phyloP scores from a whole-genome alignment of 208 protist species.

The Trypanosoma lewisi region DNA sequence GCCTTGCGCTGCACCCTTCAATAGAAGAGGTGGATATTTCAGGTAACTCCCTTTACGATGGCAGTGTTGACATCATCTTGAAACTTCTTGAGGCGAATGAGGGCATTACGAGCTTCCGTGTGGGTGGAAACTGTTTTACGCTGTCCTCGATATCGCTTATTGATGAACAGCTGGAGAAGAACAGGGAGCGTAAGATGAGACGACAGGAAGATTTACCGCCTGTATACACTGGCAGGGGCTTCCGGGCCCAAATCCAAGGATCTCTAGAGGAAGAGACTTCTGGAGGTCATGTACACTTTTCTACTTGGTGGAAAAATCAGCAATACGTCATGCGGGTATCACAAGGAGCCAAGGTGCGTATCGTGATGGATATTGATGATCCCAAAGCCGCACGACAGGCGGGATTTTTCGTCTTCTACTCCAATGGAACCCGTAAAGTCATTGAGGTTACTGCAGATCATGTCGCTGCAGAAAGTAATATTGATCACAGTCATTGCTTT shows the following conservation, averaged over 20 bases:
- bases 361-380: conserved; percentile 49
- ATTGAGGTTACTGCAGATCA: conserved; percentile 37
- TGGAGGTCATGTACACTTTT: conserved; percentile 75
- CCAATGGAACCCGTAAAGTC: conserved; percentile 59
- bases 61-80: conserved; percentile 54
- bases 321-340: conserved; percentile 72
- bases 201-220: conserved; percentile 10
- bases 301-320: conserved; percentile 86
- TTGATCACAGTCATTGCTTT: conserved; percentile 35
- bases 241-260: conserved; percentile 35
- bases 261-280: conserved; percentile 40
- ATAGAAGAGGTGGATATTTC: conserved; percentile 48
- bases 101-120: conserved; percentile 38
- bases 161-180: conserved; percentile 24
- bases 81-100: conserved; percentile 61
- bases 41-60: conserved; percentile 66
- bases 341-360: conserved; percentile 34
- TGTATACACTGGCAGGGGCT: conserved; percentile 23
- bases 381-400: conserved; percentile 36
- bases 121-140: conserved; percentile 59
- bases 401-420: conserved; percentile 69
- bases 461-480: conserved; percentile 58
- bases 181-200: conserved; percentile 23
- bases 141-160: conserved; percentile 31
- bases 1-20: conserved; percentile 70